Conservation (phyloP, 768 basidiomycete species). For the Ramaria rubella region DNA sequence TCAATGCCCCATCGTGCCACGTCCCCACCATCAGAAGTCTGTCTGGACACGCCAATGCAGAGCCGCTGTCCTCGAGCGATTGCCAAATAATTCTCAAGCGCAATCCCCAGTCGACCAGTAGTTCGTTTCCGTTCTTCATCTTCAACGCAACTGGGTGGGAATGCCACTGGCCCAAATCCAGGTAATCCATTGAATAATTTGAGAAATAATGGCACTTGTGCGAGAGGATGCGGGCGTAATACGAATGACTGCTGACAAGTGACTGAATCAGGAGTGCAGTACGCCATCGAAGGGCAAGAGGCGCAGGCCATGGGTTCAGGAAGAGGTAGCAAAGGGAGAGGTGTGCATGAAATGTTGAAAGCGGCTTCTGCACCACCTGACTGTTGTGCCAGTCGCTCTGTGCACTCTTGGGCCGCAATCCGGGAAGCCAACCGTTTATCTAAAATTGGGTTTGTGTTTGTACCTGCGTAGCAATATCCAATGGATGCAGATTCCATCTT, state of each 20-base stretch:
- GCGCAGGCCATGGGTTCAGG: slow-evolving; percentile 60
- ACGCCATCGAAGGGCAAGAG: slow-evolving; percentile 64
- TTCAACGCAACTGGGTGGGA: slow-evolving; percentile 70
- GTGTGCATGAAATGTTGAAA: slow-evolving; percentile 39
- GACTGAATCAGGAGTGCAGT: slow-evolving; percentile 49
- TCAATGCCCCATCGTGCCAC: slow-evolving; percentile 74
- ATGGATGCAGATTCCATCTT: slow-evolving; percentile 63
- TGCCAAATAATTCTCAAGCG: slow-evolving; percentile 58
- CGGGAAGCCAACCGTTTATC: slow-evolving; percentile 41
- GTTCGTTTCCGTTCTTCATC: slow-evolving; percentile 69
- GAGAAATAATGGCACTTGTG: slow-evolving; percentile 31
- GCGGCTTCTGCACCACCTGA: slow-evolving; percentile 15
- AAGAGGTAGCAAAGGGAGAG: slow-evolving; percentile 47
- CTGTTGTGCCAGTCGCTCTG: slow-evolving; percentile 23
- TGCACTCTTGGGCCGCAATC: slow-evolving; percentile 48
- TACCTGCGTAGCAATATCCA: slow-evolving; percentile 70
- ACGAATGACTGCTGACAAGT: slow-evolving; percentile 65
- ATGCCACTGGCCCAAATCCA: slow-evolving; percentile 65
- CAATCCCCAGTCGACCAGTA: slow-evolving; percentile 69
- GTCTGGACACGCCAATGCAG: slow-evolving; percentile 46
- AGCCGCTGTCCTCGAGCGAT: slow-evolving; percentile 56
- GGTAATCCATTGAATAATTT: slow-evolving; percentile 60
- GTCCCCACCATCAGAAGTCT: slow-evolving; percentile 53
- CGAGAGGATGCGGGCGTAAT: slow-evolving; percentile 46
- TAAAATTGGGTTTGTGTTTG: slow-evolving; percentile 50